Percentiles rank a stretch among this genome's conserved stretches.
phyloP scores from a whole-genome alignment of 2,329 filamentous ascomycete genomes.

The Lachnellula hyalina region DNA sequence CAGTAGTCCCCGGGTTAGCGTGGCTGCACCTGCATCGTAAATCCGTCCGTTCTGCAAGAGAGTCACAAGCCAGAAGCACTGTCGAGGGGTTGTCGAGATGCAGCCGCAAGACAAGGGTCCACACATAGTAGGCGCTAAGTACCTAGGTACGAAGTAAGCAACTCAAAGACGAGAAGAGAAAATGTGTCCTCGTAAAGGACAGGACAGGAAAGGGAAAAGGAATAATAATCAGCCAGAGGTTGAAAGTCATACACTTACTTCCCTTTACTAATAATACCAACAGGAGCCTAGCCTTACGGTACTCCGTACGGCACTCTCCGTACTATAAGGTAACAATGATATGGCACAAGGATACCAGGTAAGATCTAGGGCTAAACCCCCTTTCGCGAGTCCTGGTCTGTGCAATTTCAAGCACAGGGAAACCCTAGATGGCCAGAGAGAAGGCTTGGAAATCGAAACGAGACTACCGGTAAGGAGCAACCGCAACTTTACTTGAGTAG shows the following conservation, averaged over 20 bases:
- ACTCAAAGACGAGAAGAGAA: no score
- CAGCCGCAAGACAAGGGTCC: background rate
- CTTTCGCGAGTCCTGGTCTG: background rate
- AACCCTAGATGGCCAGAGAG: background rate
- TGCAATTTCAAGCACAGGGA: background rate
- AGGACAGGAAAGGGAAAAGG: no score
- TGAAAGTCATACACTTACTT: background rate
- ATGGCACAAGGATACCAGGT: slow-evolving; percentile 11
- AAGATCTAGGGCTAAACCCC: slow-evolving; percentile 7
- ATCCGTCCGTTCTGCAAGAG: background rate
- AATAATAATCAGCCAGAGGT: no score
- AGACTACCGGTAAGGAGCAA: background rate
- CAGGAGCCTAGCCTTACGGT: background rate
- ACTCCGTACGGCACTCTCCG: no score
- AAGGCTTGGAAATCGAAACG: background rate
- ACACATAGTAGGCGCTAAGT: no score
- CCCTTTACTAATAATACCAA: background rate
- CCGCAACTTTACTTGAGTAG: no score
- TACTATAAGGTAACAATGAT: background rate
- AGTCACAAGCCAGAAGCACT: background rate
- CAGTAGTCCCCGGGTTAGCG: background rate
- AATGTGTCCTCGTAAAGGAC: no score
- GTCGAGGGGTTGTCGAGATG: background rate
- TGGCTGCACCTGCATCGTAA: background rate
- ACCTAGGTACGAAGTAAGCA: no score